phyloP scores from a whole-genome alignment of 345 rosid genomes.

The Eucalyptus cloeziana region DNA sequence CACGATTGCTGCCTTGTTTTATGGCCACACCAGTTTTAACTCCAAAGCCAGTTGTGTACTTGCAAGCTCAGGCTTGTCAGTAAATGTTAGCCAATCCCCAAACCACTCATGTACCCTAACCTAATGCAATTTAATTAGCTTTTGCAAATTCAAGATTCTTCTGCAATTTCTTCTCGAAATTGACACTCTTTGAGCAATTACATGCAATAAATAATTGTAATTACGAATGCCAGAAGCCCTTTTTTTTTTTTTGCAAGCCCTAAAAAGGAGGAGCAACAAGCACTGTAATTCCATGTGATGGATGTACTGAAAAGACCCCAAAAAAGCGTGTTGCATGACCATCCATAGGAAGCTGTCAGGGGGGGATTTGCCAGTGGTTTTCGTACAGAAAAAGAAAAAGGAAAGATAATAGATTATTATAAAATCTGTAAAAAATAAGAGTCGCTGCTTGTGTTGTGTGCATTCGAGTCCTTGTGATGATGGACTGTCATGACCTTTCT shows the following conservation, averaged over 20 bases:
- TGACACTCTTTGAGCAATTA: background rate
- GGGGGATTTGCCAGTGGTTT: background rate
- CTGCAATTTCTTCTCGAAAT: background rate
- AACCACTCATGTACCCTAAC: background rate
- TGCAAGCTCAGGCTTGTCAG: background rate
- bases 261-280: background rate
- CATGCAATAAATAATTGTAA: background rate
- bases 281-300: background rate
- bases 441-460: background rate
- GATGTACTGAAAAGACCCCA: background rate
- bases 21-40: background rate
- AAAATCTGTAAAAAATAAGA: background rate
- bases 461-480: background rate
- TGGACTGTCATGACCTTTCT: background rate
- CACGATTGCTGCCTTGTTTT: background rate
- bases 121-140: background rate
- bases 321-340: background rate
- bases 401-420: background rate
- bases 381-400: background rate
- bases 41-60: background rate
- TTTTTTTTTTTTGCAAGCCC: background rate
- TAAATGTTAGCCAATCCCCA: background rate
- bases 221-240: background rate
- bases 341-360: background rate
- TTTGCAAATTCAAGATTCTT: background rate